Evolutionary conservation across 805 yeast genomes (phyloP), one percentile per base, ranked within the genome.

Genomic region (Pichia nanzhaoensis): DNA sequence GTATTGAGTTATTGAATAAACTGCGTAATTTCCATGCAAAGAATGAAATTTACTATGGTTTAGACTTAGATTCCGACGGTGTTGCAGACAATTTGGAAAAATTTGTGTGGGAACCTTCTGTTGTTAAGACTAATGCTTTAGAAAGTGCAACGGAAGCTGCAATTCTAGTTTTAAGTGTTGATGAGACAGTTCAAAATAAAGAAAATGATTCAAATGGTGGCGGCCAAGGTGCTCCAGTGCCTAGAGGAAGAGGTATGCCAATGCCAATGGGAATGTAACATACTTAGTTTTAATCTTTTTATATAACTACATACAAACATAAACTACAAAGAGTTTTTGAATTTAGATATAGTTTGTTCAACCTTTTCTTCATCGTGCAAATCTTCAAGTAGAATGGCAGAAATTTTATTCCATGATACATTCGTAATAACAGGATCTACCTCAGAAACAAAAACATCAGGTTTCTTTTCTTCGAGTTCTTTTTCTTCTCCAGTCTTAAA

Each of bases 111-210:
- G 99, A 93, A 66, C 99, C 99, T 3, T 82, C 96, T 36, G 75
- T 93, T 56, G 95, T 91, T 42, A 93, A 93, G 68, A 77, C 80
- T 49, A 93, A 93, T 64, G 97, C 98, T n/a, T 70, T 93, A 48
- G 83, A 82, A 64, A 82, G 95, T 58, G 99, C 99, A 20, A 84
- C 96, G 12, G 99, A 93, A 66, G 99, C 99, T 36, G 95, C 98
- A 8, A 83, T 86, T 47, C 71, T 93, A 59, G 85, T 93, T 54
- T 74, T 93, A 53, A 82, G 95, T n/a, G 95, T 93, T 48, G 99
- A 93, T 65, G 98, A 93, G 70, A 93, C 98, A 16, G 82, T 85
- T 56, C 80, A 74, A 55, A 84, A 82, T 58, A 77, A 82, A 57
- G 86, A 79, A 51, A 77, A 78, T 54, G 77, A 75, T 41, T 69